phyloP scores from a whole-genome alignment of 306 rosid species.

The Dalbergia oliveri region DNA sequence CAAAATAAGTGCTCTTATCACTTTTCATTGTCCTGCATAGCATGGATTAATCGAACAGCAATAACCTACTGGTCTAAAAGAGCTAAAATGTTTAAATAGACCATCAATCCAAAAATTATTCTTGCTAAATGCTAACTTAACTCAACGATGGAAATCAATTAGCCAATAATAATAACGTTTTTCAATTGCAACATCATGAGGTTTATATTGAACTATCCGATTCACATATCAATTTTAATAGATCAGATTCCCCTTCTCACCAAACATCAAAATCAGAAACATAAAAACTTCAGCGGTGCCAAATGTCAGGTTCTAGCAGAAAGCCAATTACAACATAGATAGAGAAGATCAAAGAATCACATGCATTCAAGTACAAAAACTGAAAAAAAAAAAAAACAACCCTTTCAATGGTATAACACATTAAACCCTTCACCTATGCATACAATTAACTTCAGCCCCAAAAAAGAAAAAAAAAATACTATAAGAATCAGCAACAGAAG shows the following conservation, averaged over 20 bases:
- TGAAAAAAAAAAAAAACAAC: neutral
- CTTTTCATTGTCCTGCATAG: neutral
- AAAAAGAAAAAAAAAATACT: conserved; percentile 6
- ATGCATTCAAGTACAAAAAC: conserved; percentile 3
- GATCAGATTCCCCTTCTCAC: neutral
- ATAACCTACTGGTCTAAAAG: neutral
- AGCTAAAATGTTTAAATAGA: neutral
- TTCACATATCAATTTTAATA: conserved; percentile 20
- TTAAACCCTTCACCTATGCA: conserved; percentile 25
- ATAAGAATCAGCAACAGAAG: conserved; percentile 14
- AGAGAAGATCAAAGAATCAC: conserved; percentile 19
- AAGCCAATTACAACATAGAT: conserved; percentile 19
- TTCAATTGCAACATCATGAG: conserved; percentile 11
- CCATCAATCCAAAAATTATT: neutral
- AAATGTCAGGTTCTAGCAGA: conserved; percentile 28
- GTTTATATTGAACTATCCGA: neutral
- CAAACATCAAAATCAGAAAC: conserved; percentile 8
- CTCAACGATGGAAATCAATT: conserved; percentile 4
- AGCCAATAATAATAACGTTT: neutral
- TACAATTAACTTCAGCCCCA: conserved; percentile 22
- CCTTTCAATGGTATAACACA: neutral
- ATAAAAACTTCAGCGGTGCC: conserved; percentile 2
- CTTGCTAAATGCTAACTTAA: neutral
- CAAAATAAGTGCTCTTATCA: neutral
- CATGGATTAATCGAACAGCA: conserved; percentile 2